Evolutionary conservation across 2,329 filamentous ascomycete genomes (phyloP), one percentile per base, ranked within the genome.

Genomic region (Aspergillus sp.): DNA sequence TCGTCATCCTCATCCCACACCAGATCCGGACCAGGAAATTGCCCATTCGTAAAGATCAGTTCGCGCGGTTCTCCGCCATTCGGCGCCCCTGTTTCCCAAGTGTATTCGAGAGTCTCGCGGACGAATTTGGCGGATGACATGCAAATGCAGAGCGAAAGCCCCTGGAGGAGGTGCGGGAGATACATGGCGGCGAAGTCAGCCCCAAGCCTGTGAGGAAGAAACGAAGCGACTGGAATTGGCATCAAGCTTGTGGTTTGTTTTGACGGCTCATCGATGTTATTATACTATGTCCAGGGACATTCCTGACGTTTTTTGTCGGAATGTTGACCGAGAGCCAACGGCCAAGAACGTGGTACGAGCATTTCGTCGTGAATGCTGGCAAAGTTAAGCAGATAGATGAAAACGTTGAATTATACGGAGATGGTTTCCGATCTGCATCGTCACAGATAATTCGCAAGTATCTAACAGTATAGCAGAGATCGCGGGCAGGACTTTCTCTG

Each of bases 51-150:
- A 38, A 73, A 70, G 19, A 77, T 67, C 62, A 72, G 71, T 17
- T 74, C 69, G 7, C 74, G 67, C 9, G 64, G 66, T 66, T 72
- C 68, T 19, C 74, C 75, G 61, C 75, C 74, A 62, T 76, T 71
- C 0, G 73, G 71, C 9, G 71, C 69, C 19, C 74, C 72, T 25
- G 71, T 66, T 43, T 71, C 71, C 73, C 73, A 76, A 47, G 73
- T 76, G 15, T 78, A 59, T 50, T 77, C 70, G 59, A 61, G 57
- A 8, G 47, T 46, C 19, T 57, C 19, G 5, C 7, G 55, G n/a
- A 57, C 55, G n/a, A 51, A 17, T 25, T 51, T 57, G 22, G 55
- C 55, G 47, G 34, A 38, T 8, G 55, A 43, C 4, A 57, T 13
- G 31, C 47, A 47, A 3, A 50, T 7, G 19, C 31, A 49, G 45